Percentiles rank a stretch among this genome's conserved stretches.
These are phyloP conservation scores for Nymphaea thermarum DNA, from an alignment of 164 flowering plant species.

Conservation along the genomic window DNA sequence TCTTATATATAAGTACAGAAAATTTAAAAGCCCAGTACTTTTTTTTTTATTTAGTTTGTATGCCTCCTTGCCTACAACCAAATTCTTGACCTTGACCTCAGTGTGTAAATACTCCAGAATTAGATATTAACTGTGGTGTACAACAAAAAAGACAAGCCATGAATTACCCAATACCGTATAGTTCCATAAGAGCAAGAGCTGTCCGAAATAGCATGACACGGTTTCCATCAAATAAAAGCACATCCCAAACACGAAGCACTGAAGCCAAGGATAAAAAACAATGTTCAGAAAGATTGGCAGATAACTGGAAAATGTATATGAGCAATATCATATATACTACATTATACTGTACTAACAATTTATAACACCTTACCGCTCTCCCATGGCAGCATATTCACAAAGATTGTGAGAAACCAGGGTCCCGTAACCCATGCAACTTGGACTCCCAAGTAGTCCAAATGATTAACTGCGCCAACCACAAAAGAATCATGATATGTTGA, in stretches of 20 bases:
- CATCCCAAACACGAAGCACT: constrained; percentile 99
- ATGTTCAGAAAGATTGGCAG: constrained; percentile 3
- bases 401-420: constrained; percentile 97
- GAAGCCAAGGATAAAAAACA: constrained; percentile 21
- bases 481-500: not conserved
- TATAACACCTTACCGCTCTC: constrained; percentile 47
- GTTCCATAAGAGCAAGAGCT: constrained; percentile 91
- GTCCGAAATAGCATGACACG: constrained; percentile 94
- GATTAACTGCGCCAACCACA: constrained; percentile 55
- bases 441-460: constrained; percentile 89
- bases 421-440: constrained; percentile 95
- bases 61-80: too few species aligned
- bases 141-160: not conserved
- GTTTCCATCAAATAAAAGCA: constrained; percentile 90
- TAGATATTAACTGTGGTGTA: too few species aligned
- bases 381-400: constrained; percentile 99
- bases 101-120: too few species aligned
- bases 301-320: not conserved
- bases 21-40: too few species aligned
- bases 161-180: constrained; percentile 69
- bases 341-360: not conserved
- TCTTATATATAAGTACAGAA: not conserved
- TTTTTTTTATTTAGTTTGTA: too few species aligned
- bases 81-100: too few species aligned
- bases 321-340: not conserved